phyloP scores from a whole-genome alignment of 805 yeast species.

The Candida chauliodis region DNA sequence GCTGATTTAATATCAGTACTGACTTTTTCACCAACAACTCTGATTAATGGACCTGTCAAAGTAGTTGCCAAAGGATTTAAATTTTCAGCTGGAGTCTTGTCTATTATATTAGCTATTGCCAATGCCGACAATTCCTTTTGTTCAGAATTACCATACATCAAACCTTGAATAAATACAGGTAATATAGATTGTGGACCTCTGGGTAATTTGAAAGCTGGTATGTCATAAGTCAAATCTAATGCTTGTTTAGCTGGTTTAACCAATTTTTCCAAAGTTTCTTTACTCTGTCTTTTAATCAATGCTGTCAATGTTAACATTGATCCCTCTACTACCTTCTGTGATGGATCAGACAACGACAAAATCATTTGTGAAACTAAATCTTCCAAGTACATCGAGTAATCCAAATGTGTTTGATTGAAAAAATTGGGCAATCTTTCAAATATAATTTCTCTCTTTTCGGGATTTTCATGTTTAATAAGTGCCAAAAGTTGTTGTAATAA shows the following conservation, averaged over 20 bases:
- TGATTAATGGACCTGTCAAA: conserved; percentile 95
- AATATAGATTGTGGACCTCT: conserved; percentile 84
- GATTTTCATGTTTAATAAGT: conserved; percentile 73
- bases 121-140: conserved; percentile 84
- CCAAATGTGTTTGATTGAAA: conserved; percentile 62
- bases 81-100: conserved; percentile 76
- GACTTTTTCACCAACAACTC: conserved; percentile 96
- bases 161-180: conserved; percentile 91
- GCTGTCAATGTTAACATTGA: conserved; percentile 64
- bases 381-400: conserved; percentile 66
- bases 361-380: conserved; percentile 76
- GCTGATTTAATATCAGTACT: conserved; percentile 90
- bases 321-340: conserved; percentile 57
- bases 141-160: conserved; percentile 85
- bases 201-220: conserved; percentile 72
- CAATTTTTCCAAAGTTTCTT: conserved; percentile 71
- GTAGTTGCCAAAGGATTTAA: conserved; percentile 87
- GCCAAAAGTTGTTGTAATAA: conserved; percentile 76
- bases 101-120: conserved; percentile 84
- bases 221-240: conserved; percentile 63
- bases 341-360: conserved; percentile 66
- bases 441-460: conserved; percentile 57
- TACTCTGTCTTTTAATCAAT: conserved; percentile 67
- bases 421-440: conserved; percentile 68
- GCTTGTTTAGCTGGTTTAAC: conserved; percentile 81